Evolutionary conservation across 208 protist genomes (phyloP).

Genomic region (Crithidia sp.): DNA sequence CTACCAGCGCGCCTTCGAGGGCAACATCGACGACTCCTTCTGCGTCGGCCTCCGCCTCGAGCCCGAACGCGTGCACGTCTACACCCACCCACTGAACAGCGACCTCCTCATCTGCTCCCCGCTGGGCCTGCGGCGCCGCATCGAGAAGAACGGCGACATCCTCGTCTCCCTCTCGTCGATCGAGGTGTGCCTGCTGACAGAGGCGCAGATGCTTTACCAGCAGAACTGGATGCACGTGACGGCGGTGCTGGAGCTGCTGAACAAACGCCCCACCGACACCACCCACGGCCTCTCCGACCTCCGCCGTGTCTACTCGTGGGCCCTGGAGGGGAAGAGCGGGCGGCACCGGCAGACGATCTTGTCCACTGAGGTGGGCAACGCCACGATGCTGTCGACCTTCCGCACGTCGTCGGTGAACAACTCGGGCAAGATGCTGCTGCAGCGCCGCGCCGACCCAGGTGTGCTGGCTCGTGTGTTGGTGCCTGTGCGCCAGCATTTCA

Average conservation of each 20-base stretch:
- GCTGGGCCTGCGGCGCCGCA: slow-evolving; percentile 85
- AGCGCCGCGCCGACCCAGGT: slow-evolving; percentile 54
- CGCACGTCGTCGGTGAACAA: slow-evolving; percentile 73
- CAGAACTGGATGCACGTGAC: slow-evolving; percentile 97
- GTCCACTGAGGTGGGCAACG: slow-evolving; percentile 67
- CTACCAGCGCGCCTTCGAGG: slow-evolving; percentile 93
- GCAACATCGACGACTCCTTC: slow-evolving; percentile 97
- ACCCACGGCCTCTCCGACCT: slow-evolving; percentile 87
- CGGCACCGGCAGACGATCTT: slow-evolving; percentile 95
- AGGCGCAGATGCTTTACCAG: slow-evolving; percentile 95
- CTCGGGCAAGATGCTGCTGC: slow-evolving; percentile 73
- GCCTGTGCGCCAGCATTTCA: slow-evolving; percentile 91
- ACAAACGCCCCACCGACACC: slow-evolving; percentile 86
- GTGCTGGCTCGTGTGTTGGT: slow-evolving; percentile 66
- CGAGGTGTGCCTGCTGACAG: slow-evolving; percentile 94
- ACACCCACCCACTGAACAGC: slow-evolving; percentile 90
- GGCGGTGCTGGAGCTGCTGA: slow-evolving; percentile 71
- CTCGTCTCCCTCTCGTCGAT: slow-evolving; percentile 92
- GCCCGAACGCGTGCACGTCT: slow-evolving; percentile 81
- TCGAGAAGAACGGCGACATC: slow-evolving; percentile 80
- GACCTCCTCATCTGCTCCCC: slow-evolving; percentile 97
- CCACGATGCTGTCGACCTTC: slow-evolving; percentile 91
- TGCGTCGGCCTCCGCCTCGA: slow-evolving; percentile 90
- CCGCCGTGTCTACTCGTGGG: slow-evolving; percentile 87
- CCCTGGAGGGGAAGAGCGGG: slow-evolving; percentile 75